phyloP scores from a whole-genome alignment of 129 eudicot genomes.

The Centaurea solstitialis region DNA sequence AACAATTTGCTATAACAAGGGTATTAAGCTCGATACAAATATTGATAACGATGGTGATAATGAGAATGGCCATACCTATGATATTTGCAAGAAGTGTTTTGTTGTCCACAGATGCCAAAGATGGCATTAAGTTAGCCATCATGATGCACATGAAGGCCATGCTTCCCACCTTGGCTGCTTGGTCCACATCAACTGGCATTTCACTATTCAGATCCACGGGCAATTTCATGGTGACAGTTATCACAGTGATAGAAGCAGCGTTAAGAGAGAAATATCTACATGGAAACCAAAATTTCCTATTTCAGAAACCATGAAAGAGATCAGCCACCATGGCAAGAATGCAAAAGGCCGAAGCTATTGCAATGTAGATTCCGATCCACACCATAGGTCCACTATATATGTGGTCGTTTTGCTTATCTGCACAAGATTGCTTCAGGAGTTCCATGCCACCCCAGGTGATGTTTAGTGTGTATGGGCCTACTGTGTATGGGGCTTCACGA shows the following conservation, averaged over 20 bases:
- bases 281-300: conserved; percentile 26
- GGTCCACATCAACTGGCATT: background rate
- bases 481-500: no score
- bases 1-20: background rate
- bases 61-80: background rate
- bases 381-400: background rate
- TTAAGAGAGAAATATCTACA: conserved; percentile 22
- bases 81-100: background rate
- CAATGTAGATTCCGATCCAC: conserved; percentile 6
- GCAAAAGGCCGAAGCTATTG: conserved; percentile 28
- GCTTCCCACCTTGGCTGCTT: background rate
- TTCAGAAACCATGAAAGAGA: conserved; percentile 11
- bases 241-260: conserved; percentile 26
- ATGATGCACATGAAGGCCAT: background rate
- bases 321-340: conserved; percentile 30
- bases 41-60: conserved; percentile 15
- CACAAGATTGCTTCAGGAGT: no score
- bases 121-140: background rate
- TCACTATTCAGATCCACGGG: conserved; percentile 19
- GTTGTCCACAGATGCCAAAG: background rate
- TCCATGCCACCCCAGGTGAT: no score
- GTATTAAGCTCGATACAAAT: conserved; percentile 11
- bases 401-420: no score
- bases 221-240: conserved; percentile 31
- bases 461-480: no score